Base-by-base conservation (phyloP, 495 filamentous ascomycete genomes). In the Lichenothelia convexa region DNA sequence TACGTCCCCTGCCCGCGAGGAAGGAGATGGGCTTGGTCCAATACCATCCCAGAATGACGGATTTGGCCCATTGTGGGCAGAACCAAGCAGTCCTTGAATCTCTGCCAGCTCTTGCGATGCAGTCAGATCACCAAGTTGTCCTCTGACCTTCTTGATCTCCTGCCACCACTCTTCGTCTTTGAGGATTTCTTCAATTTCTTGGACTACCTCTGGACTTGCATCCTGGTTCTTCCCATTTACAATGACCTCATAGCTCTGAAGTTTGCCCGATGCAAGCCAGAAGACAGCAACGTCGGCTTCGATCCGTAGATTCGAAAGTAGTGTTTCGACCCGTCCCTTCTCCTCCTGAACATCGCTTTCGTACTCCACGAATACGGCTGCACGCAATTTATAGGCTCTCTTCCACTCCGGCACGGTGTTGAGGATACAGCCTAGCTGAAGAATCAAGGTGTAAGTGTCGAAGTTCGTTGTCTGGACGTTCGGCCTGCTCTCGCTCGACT, bases 381-480 rank as follows among this genome's bases (percentile, higher is more conserved):
- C 80, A 26, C 83, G 75, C 15, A 87, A 56, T 40, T 63, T 67
- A 48, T 80, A 87, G 2, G 64, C 64, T 45, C 71, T 79, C 47
- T 82, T 85, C 81, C 81, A 91, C 1, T 74, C 70, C 5, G 78
- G 78, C 2, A 89, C 82, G 4, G 79, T 89, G 42, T 78, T 71
- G 2, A 92, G 58, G 36, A 92, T 92, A 30, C 76, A 85, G 1
- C 83, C 83, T 18, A 91, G 61, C 47, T 92, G 83, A 11, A 92
- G 62, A 41, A 91, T 91, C 21, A 91, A 57, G 1, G 82, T 91
- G 51, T 91, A 91, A 6, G 81, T 92, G 48, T 92, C 83, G 53
- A 92, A 92, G 45, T 92, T 92, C 1, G 83, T 89, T 2, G 83
- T 92, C 31, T 82, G 49, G 13, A 87, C 67, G 47, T 75, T 85